Percentiles rank a stretch among this genome's conserved stretches.
Conservation (phyloP, 352 stramenopile species). For the Phytophthora crassamura region DNA sequence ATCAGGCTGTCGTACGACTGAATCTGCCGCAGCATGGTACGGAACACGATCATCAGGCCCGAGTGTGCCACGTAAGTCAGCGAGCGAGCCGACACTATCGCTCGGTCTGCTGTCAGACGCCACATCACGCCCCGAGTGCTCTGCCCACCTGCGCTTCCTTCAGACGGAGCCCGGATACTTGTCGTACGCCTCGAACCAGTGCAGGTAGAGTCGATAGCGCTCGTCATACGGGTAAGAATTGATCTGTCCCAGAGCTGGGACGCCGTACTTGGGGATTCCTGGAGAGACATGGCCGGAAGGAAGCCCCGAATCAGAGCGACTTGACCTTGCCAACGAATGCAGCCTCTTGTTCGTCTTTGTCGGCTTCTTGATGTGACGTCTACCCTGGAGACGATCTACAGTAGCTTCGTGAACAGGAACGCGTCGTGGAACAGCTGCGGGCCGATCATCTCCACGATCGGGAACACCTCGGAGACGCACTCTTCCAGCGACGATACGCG, state of each 20-base stretch:
- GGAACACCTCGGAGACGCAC: conserved; percentile 57
- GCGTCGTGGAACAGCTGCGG: too few species aligned
- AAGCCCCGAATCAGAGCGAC: conserved; percentile 65
- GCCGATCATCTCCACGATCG: too few species aligned
- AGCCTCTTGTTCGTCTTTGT: conserved; percentile 24
- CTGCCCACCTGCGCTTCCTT: conserved; percentile 72
- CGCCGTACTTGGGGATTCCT: too few species aligned
- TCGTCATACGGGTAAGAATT: too few species aligned
- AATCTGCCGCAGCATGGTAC: too few species aligned
- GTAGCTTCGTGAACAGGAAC: conserved; percentile 77
- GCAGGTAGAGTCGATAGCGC: conserved; percentile 84
- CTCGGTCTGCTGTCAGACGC: conserved; percentile 80
- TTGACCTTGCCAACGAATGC: conserved; percentile 47
- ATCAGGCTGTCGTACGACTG: too few species aligned
- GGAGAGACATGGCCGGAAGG: conserved; percentile 74
- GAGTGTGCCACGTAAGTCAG: conserved; percentile 92
- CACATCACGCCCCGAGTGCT: conserved; percentile 81
- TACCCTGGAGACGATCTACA: conserved; percentile 69
- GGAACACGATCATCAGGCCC: too few species aligned
- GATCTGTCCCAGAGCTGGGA: too few species aligned
- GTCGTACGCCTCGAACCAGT: conserved; percentile 75
- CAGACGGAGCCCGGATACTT: conserved; percentile 64
- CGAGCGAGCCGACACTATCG: conserved; percentile 75
- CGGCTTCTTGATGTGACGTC: conserved; percentile 36
- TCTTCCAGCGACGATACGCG: conserved; percentile 47